A percentile compares a stretch with the other conserved stretches of the same genome.
These are phyloP conservation scores for Apiospora arundinis DNA, from an alignment of 2,329 filamentous ascomycete genomes.

Conservation along the genomic window DNA sequence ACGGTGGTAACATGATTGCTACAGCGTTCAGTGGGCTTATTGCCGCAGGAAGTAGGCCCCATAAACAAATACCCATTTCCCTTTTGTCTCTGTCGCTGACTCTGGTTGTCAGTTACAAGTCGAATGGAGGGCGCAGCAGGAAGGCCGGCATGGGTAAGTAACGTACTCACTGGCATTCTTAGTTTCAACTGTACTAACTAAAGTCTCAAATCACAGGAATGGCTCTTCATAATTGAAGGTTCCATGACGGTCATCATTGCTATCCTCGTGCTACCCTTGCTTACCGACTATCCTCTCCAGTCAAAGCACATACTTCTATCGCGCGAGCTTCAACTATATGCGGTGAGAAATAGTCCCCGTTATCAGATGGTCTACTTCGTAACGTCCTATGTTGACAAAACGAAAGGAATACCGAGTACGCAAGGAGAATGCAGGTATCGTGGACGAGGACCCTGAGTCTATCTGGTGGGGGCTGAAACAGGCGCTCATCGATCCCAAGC, in stretches of 20 bases:
- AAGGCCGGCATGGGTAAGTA: neutral
- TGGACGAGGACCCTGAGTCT: conserved; percentile 27
- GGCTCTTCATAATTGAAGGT: conserved; percentile 36
- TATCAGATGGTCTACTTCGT: rapidly evolving
- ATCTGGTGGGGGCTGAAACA: conserved; percentile 48
- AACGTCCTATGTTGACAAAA: conserved; percentile 31
- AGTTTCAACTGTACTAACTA: neutral
- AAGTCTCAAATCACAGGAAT: conserved; percentile 25
- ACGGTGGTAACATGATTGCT: conserved; percentile 46
- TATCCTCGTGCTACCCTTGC: conserved; percentile 4
- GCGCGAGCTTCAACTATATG: conserved; percentile 28
- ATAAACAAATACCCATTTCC: neutral
- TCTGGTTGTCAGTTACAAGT: neutral
- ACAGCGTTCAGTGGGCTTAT: conserved; percentile 48
- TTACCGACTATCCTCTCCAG: conserved; percentile 31
- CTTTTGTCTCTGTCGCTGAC: neutral
- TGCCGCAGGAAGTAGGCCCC: conserved; percentile 38
- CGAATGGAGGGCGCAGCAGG: neutral
- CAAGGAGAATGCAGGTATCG: conserved; percentile 34
- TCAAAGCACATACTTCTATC: conserved; percentile 27
- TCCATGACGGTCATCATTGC: conserved; percentile 34
- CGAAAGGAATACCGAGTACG: conserved; percentile 37
- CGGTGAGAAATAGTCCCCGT: neutral
- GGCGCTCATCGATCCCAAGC: conserved; percentile 47
- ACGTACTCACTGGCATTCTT: neutral